A percentile compares a stretch with the other conserved stretches of the same genome.
phyloP scores from a whole-genome alignment of 768 basidiomycete genomes.

The Cystofilobasidium bisporidii region DNA sequence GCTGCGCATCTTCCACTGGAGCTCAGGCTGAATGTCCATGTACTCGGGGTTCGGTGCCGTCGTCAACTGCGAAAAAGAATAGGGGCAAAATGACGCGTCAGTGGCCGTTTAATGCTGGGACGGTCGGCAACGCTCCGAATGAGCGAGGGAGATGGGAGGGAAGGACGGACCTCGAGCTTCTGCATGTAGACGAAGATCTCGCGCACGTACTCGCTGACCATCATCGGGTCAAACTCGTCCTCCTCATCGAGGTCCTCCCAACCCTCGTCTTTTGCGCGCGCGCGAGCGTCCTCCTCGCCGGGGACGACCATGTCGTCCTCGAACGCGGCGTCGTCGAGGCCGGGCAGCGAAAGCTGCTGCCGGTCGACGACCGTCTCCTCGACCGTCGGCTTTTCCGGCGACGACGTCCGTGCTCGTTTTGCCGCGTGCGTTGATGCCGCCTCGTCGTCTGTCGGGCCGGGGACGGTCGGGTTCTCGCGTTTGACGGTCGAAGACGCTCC shows the following conservation, averaged over 20 bases:
- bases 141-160: background rate
- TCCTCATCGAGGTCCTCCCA: conserved; percentile 93
- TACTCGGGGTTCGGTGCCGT: conserved; percentile 78
- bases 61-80: conserved; percentile 47
- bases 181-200: conserved; percentile 92
- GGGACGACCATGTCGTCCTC: conserved; percentile 11
- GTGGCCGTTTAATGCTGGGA: too few relatives aligned
- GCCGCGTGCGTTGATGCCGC: background rate
- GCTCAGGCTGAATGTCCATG: conserved; percentile 68
- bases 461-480: background rate
- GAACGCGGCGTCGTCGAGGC: conserved; percentile 4
- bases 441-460: conserved; percentile 11
- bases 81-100: too few relatives aligned
- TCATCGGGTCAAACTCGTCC: conserved; percentile 84
- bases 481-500: conserved; percentile 6
- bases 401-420: conserved; percentile 28
- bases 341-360: background rate
- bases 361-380: background rate
- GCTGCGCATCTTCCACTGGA: conserved; percentile 81
- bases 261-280: conserved; percentile 45
- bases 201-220: conserved; percentile 92
- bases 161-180: conserved; percentile 58
- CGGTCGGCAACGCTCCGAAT: background rate
- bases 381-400: conserved; percentile 13
- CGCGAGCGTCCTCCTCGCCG: conserved; percentile 7